phyloP scores from a whole-genome alignment of 371 early-diverging fungal species.

The Mortierella sp. region DNA sequence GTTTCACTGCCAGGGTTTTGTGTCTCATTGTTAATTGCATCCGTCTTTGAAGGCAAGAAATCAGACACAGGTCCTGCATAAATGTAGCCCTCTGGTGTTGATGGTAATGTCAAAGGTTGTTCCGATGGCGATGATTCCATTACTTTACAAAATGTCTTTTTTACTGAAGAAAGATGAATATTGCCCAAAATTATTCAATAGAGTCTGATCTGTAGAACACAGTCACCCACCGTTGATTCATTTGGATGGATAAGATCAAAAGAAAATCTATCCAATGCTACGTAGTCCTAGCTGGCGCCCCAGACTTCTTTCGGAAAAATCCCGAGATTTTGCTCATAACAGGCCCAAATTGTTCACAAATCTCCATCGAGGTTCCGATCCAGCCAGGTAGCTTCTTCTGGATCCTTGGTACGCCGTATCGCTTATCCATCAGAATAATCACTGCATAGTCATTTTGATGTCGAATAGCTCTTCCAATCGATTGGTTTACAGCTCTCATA shows the following conservation, averaged over 20 bases:
- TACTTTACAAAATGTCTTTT: not conserved
- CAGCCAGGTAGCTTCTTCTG: conserved; percentile 73
- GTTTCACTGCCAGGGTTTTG: not conserved
- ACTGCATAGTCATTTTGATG: conserved; percentile 88
- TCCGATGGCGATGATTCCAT: conserved; percentile 20
- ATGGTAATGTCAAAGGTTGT: conserved; percentile 6
- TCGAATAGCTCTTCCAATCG: conserved; percentile 95
- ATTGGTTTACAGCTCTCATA: conserved; percentile 98
- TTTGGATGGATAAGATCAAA: not conserved
- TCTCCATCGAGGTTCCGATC: conserved; percentile 69
- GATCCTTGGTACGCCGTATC: conserved; percentile 69
- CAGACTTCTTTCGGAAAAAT: conserved; percentile 62
- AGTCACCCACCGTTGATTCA: not conserved
- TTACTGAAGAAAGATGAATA: not conserved
- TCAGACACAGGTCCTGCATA: conserved; percentile 43
- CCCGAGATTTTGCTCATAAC: conserved; percentile 60
- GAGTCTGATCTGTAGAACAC: not conserved
- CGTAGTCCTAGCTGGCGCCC: not conserved
- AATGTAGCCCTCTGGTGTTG: conserved; percentile 29
- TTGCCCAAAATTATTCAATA: not conserved
- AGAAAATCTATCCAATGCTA: not conserved
- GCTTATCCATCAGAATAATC: conserved; percentile 77
- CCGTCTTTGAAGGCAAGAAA: conserved; percentile 14
- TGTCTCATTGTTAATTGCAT: not conserved
- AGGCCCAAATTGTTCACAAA: conserved; percentile 67